Evolutionary conservation across 257 asterid species (phyloP), one percentile per base, ranked within the genome.

Genomic region (Schizonepeta tenuifolia): DNA sequence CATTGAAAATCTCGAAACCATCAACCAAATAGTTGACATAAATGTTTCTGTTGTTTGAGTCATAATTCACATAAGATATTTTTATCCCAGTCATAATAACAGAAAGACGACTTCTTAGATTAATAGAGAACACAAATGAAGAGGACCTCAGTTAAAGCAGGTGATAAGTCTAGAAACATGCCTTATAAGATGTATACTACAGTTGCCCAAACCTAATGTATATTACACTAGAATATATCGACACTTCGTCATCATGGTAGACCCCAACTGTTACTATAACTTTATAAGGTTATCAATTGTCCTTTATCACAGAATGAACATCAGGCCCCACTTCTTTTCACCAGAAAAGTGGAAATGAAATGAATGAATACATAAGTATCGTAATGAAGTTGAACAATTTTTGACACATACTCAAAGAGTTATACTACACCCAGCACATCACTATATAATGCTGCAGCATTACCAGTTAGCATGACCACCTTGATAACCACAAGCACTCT

Each of bases 261-360:
- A 15, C n/a, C 65, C 21, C 3, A 7, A 28, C 8, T 31, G 3
- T 36, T 33, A 59, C 26, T 8, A 15, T n/a, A n/a, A n/a, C n/a
- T n/a, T n/a, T n/a, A n/a, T 7, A 36, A 35, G 67, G 67, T 36
- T 35, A 60, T 60, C 28, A 17, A 60, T 26, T 26, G 64, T 58
- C 22, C 64, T 50, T 7, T 4, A 2, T 6, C 55, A 49, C 24
- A 49, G 55, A n/a, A 49, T 49, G 55, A n/a, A 7, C 55, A 49
- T 49, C 55, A 15, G 22, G 50, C 15, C 50, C 17, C 50, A 7
- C 12, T 17, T 18, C 53, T 18, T 17, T 15, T 18, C 6, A 10
- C 57, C 57, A 17, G 11, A 17, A 3, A 50, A 49, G 55, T 6
- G 33, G 36, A 63, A 63, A 40, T 6, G 1, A 26, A 44, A 63